Base-by-base conservation (phyloP, 1,139 yeast species). In the Citeromyces hawaiiensis region DNA sequence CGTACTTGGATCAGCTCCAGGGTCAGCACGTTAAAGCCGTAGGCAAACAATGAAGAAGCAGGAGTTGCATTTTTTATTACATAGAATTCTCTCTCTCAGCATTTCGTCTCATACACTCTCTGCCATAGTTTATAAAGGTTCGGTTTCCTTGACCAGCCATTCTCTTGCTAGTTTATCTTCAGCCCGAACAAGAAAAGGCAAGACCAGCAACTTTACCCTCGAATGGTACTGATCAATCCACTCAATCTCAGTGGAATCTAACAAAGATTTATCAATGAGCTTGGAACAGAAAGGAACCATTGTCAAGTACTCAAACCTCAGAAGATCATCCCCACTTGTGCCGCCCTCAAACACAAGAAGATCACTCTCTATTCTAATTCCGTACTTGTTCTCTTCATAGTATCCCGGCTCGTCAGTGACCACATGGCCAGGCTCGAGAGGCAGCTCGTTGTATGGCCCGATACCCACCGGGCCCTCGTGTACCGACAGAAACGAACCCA, bases 351-450 rank as follows among this genome's bases (percentile, higher is more conserved):
- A 46, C 23, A 68, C 63, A 45, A 68, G 66, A n/a, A 57, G 37
- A 38, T 73, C 59, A 46, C 72, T 76, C 49, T 73, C 80, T 31
- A 73, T 59, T 44, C 80, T 56, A 42, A 72, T 61, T 0, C 80
- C 80, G 47, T 60, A 69, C 35, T 63, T 62, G 2, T 72, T 72
- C 43, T 70, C 75, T 23, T 63, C 55, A 50, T 73, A 73, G 47
- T 58, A 72, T 0, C 80, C 80, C 0, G 80, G 80, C 44, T 73
- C 80, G 48, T 70, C 74, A 16, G 74, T 64, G 14, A 72, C 50
- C 35, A 72, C 64, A 14, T 66, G 73, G 1, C 78, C 77, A 7
- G 62, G 60, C 40, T 64, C 61, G 31, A 57, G 40, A 5, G 59
- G 58, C 33, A 48, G 50, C 40, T 51, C 55, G 36, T 48, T 42